phyloP scores from a whole-genome alignment of 2,329 filamentous ascomycete genomes.

The Alternaria panax region DNA sequence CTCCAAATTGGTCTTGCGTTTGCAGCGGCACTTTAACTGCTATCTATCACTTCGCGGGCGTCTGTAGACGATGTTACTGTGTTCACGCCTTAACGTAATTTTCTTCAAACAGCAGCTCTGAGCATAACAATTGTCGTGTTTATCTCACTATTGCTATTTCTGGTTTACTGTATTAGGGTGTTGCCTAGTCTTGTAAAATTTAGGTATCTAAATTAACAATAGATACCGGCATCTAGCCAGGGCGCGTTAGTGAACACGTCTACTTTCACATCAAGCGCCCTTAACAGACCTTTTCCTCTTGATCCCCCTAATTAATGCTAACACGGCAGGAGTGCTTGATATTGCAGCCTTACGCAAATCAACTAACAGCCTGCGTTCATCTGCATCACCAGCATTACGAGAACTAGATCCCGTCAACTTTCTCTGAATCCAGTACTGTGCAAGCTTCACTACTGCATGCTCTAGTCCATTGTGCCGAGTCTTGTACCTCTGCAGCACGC shows the following conservation, averaged over 20 bases:
- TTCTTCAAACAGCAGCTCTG: neutral
- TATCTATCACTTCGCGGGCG: neutral
- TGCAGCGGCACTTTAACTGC: neutral
- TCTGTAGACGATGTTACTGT: neutral
- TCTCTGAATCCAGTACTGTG: slow-evolving; percentile 9
- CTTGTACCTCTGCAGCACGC: neutral
- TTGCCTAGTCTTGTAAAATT: neutral
- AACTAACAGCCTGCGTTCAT: slow-evolving; percentile 8
- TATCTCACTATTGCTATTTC: neutral
- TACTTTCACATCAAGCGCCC: neutral
- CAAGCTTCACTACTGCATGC: neutral
- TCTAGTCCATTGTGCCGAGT: neutral
- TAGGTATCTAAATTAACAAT: neutral
- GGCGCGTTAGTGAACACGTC: neutral
- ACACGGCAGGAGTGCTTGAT: slow-evolving; percentile 1
- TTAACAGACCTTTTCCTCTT: slow-evolving; percentile 8
- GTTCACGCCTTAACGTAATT: neutral
- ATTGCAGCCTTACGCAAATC: slow-evolving; percentile 6
- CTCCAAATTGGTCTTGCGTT: neutral
- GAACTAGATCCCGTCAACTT: slow-evolving; percentile 1
- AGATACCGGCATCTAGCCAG: neutral
- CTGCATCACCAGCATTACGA: neutral
- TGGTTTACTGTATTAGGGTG: neutral
- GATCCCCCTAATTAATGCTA: slow-evolving; percentile 1
- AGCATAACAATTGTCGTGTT: neutral